phyloP scores from a whole-genome alignment of 2,329 filamentous ascomycete species.

The Fusarium transvaalense region DNA sequence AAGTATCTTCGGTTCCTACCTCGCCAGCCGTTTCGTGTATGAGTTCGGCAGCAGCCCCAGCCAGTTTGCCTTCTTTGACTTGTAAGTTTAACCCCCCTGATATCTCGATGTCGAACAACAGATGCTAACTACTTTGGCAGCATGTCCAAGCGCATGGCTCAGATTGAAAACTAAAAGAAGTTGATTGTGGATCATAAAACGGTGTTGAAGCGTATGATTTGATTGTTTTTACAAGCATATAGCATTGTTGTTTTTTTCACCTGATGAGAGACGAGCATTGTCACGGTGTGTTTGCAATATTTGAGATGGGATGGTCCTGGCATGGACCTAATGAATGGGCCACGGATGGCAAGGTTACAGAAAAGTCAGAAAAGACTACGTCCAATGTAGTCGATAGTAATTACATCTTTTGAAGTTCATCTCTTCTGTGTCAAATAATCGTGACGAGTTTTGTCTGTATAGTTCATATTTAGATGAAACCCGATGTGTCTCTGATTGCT shows the following conservation, averaged over 20 bases:
- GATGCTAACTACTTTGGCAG: constrained; percentile 58
- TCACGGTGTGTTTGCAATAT: constrained; percentile 47
- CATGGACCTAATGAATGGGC: constrained; percentile 42
- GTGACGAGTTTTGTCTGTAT: not conserved
- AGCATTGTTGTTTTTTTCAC: constrained; percentile 40
- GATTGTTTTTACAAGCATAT: constrained; percentile 47
- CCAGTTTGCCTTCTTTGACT: constrained; percentile 99
- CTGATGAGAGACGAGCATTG: constrained; percentile 46
- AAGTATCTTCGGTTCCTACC: constrained; percentile 94
- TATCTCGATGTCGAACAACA: not conserved
- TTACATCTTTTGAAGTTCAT: constrained; percentile 39
- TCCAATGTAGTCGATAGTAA: constrained; percentile 45
- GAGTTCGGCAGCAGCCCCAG: constrained; percentile 91
- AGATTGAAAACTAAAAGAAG: constrained; percentile 52
- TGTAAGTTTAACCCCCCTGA: constrained; percentile 70
- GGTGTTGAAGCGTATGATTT: constrained; percentile 40
- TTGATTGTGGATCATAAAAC: constrained; percentile 33
- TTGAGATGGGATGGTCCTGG: constrained; percentile 41
- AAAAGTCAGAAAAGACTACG: constrained; percentile 48
- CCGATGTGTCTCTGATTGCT: constrained; percentile 6
- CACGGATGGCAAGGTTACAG: constrained; percentile 46
- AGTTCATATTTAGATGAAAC: constrained; percentile 5
- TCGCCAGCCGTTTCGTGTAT: constrained; percentile 96
- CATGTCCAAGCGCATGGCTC: constrained; percentile 75
- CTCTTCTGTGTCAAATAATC: not conserved